Base-by-base conservation (phyloP, 148 eudicot genomes). In the Limonium bicolor region DNA sequence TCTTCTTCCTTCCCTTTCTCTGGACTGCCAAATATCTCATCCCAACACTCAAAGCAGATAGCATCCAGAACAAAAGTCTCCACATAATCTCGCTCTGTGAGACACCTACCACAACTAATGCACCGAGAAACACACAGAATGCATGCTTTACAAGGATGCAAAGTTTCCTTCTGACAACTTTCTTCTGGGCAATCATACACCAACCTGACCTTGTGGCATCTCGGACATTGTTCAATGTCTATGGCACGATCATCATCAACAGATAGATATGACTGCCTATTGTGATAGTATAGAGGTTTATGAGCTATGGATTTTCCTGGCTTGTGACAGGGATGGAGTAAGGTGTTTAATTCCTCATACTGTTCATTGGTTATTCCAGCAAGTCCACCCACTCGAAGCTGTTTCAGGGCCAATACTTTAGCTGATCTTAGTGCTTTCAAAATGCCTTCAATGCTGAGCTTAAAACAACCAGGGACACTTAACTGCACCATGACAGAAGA, bases 171-270 rank as follows among this genome's bases (percentile, higher is more conserved):
- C 19, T 43, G 48, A 12, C 48, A 43, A 24, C 31, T 24, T 20
- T 43, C 48, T 43, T 28, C 7, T 7, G 48, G 48, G 4, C 48
- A 43, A 13, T 43, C 48, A 43, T 43, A 43, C 5, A 43, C 48
- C 19, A 43, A 31, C 48, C 48, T 43, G 30, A 25, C 48, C 4
- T 43, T 31, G 1, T 43, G 24, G 48, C 48, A 43, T 43, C 31
- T 43, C 3, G 48, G 48, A 12, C 48, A 43, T 11, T 43, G 24
- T 19, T 43, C 48, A 23, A 43, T 43, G 29, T 43, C 48, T 7
- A 43, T 43, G 20, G 30, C 30, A 11, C 48, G 48, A 25, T 43
- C 48, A 43, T 43, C 48, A 0, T 43, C 48, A 43, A 25, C 15
- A 14, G 19, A 26, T 13, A 22, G n/a, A 23, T 18, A 22, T 4